These are phyloP conservation scores for Warburgia ugandensis DNA, from an alignment of 164 flowering plant genomes.

Conservation along the genomic window DNA sequence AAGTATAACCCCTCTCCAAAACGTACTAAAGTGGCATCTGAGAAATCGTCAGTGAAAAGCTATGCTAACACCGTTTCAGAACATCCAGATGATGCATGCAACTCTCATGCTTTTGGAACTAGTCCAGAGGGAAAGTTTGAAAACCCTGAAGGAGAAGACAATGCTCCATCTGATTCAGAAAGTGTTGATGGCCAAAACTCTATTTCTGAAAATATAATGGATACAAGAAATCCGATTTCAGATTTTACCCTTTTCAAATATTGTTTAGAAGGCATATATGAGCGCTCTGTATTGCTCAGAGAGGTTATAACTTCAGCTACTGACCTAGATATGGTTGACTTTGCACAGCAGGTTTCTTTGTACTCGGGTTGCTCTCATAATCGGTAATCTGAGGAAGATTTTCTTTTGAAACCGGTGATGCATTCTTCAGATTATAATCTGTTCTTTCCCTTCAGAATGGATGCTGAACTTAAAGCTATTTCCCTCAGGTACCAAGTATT, in stretches of 20 bases:
- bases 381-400: constrained; percentile 58
- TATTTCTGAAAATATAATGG: constrained; percentile 23
- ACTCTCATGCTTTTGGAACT: constrained; percentile 16
- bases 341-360: constrained; percentile 66
- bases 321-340: constrained; percentile 46
- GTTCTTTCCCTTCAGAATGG: no score
- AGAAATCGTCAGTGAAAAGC: constrained; percentile 21
- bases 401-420: no score
- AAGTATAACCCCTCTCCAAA: constrained; percentile 42
- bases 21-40: constrained; percentile 49
- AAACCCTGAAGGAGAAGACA: constrained; percentile 34
- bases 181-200: constrained; percentile 43
- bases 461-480: neutral
- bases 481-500: constrained; percentile 56
- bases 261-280: constrained; percentile 61
- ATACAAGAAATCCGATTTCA: constrained; percentile 32
- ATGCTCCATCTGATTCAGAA: constrained; percentile 55
- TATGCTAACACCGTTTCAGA: constrained; percentile 18
- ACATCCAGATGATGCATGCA: constrained; percentile 31
- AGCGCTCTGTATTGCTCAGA: constrained; percentile 63
- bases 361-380: constrained; percentile 89
- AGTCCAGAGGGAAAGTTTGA: constrained; percentile 26
- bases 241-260: constrained; percentile 67
- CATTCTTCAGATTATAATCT: no score
- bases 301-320: constrained; percentile 49